Evolutionary conservation across 257 asterid species (phyloP).

Genomic region (Solanum verrucosum): DNA sequence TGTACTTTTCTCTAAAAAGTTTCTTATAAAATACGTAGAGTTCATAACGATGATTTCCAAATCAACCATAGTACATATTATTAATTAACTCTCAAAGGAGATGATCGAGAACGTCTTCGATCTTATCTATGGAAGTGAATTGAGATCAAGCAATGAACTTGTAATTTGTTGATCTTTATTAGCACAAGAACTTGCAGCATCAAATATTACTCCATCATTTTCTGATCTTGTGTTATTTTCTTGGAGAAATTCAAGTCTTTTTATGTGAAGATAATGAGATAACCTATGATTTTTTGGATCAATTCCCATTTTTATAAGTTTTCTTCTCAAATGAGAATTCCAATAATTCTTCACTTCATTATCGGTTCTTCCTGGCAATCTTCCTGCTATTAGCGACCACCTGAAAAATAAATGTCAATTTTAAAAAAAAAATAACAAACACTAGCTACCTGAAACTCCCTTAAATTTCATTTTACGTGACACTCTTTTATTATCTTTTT

Average conservation of each 20-base stretch:
- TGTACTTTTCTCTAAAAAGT: neutral
- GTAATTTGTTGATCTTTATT: neutral
- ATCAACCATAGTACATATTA: neutral
- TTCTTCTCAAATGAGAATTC: slow-evolving; percentile 16
- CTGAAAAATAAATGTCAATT: neutral
- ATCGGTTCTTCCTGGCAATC: slow-evolving; percentile 14
- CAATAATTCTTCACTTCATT: slow-evolving; percentile 23
- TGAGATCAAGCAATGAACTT: neutral
- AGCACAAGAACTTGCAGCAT: slow-evolving; percentile 2
- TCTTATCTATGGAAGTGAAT: neutral
- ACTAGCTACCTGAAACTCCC: neutral
- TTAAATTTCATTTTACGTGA: neutral
- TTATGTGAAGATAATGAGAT: neutral
- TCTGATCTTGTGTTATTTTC: neutral
- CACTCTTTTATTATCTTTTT: neutral
- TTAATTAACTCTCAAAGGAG: neutral
- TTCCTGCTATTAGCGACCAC: slow-evolving; percentile 17
- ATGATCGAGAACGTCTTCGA: neutral
- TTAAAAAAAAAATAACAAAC: neutral
- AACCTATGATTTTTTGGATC: slow-evolving; percentile 10
- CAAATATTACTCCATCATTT: neutral
- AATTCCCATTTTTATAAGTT: slow-evolving; percentile 14
- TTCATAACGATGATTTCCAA: neutral
- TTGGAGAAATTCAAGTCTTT: neutral
- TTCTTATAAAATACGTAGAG: neutral